A percentile compares a stretch with the other conserved stretches of the same genome.
phyloP scores from a whole-genome alignment of 2,329 filamentous ascomycete genomes.

The Beauveria australis region DNA sequence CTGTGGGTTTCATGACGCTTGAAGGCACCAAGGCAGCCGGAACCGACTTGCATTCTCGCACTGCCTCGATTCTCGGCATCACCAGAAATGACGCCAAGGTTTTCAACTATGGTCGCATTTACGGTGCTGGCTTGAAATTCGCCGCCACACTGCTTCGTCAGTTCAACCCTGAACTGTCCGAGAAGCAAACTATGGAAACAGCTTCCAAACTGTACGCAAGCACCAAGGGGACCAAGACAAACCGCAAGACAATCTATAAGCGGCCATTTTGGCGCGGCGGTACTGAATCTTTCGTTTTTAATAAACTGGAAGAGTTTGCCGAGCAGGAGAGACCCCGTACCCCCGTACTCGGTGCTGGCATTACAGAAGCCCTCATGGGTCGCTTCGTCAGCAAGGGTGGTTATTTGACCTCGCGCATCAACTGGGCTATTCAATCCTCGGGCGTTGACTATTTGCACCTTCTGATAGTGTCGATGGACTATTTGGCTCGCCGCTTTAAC shows the following conservation, averaged over 20 bases:
- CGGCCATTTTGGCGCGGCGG: constrained; percentile 88
- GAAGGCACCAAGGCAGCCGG: constrained; percentile 92
- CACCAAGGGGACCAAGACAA: constrained; percentile 86
- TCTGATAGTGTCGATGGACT: constrained; percentile 90
- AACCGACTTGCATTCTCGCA: constrained; percentile 90
- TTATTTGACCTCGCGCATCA: constrained; percentile 94
- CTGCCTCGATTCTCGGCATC: constrained; percentile 84
- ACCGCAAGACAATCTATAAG: constrained; percentile 61
- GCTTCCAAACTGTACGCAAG: constrained; percentile 76
- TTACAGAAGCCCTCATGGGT: constrained; percentile 89
- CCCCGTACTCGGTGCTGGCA: constrained; percentile 86
- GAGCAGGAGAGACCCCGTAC: constrained; percentile 88
- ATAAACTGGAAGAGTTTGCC: constrained; percentile 94
- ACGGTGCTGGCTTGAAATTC: constrained; percentile 94
- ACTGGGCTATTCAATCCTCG: constrained; percentile 97
- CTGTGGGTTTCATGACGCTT: constrained; percentile 97
- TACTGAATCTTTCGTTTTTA: constrained; percentile 97
- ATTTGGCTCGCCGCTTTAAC: constrained; percentile 76
- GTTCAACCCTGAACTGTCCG: constrained; percentile 80
- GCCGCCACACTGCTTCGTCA: constrained; percentile 83
- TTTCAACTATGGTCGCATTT: constrained; percentile 98
- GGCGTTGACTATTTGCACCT: constrained; percentile 96
- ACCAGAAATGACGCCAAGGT: constrained; percentile 93
- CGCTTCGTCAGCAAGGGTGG: constrained; percentile 80
- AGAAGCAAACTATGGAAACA: constrained; percentile 66